phyloP scores from a whole-genome alignment of 2,329 filamentous ascomycete species.

The Diaporthe capsici region DNA sequence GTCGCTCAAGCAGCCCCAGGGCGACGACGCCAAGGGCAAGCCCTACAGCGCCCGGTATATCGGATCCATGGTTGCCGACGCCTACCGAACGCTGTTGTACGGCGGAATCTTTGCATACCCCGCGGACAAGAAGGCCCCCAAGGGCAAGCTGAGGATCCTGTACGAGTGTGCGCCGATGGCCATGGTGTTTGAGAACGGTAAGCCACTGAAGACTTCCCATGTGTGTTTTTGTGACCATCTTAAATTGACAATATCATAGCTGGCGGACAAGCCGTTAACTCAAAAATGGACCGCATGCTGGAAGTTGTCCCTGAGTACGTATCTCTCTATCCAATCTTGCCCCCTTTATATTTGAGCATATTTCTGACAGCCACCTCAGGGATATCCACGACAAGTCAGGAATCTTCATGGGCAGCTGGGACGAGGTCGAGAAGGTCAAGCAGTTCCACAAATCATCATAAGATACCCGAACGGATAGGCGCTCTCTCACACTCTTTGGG shows the following conservation, averaged over 20 bases:
- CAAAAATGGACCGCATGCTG: conserved; percentile 91
- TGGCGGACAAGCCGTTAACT: conserved; percentile 92
- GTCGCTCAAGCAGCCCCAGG: conserved; percentile 83
- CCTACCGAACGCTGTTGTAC: conserved; percentile 94
- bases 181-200: conserved; percentile 98
- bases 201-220: no score
- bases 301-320: conserved; percentile 81
- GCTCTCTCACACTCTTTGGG: background rate
- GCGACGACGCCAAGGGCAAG: conserved; percentile 82
- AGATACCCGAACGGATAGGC: conserved; percentile 24
- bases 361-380: conserved; percentile 20
- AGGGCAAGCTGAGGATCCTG: conserved; percentile 96
- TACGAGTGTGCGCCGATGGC: conserved; percentile 99
- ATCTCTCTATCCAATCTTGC: background rate
- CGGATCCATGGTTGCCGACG: conserved; percentile 97
- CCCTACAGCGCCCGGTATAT: conserved; percentile 97
- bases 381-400: conserved; percentile 96
- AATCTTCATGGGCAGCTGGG: conserved; percentile 95
- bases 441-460: conserved; percentile 70
- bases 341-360: background rate
- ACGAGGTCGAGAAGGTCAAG: conserved; percentile 97
- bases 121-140: conserved; percentile 97
- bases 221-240: no score
- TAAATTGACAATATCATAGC: conserved; percentile 65
- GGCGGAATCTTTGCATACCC: conserved; percentile 98